Percentiles rank a stretch among this genome's conserved stretches.
Evolutionary conservation across 495 filamentous ascomycete genomes (phyloP).

Genomic region (Penicillium malachiteum): DNA sequence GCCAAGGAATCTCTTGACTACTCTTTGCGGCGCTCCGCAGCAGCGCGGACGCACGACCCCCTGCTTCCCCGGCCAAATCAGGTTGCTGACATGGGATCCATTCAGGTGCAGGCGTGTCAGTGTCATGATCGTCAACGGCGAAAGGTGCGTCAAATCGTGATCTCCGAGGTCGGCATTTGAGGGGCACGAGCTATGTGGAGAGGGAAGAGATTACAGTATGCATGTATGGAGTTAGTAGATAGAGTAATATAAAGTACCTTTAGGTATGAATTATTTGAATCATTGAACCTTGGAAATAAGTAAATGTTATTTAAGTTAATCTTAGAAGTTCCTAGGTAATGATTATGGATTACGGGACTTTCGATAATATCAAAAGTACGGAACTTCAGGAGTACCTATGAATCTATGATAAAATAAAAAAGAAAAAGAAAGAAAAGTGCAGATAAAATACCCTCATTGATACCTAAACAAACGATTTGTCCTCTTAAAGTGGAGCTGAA

Average conservation of each 20-base stretch:
- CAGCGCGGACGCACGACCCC: conserved; percentile 34
- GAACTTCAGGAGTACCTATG: too few species aligned
- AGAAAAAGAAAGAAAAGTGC: neutral
- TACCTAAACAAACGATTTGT: neutral
- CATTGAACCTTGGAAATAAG: neutral
- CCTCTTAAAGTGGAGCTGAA: conserved; percentile 11
- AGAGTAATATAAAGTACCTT: neutral
- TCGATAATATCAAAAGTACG: too few species aligned
- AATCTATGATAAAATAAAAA: neutral
- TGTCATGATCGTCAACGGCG: conserved; percentile 25
- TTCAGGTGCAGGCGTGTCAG: conserved; percentile 17
- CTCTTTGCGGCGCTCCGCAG: conserved; percentile 44
- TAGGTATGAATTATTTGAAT: neutral
- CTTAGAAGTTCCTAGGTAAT: too few species aligned
- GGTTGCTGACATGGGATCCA: conserved; percentile 18
- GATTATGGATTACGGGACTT: too few species aligned
- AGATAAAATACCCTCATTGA: neutral
- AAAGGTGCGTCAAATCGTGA: neutral
- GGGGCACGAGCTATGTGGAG: too few species aligned
- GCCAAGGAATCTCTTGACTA: conserved; percentile 31
- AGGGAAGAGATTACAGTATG: too few species aligned
- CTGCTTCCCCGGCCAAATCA: conserved; percentile 46
- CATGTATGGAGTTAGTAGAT: too few species aligned
- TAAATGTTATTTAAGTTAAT: too few species aligned
- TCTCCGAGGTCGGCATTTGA: conserved; percentile 1